phyloP scores from a whole-genome alignment of 495 filamentous ascomycete species.

The Penicillium roqueforti region DNA sequence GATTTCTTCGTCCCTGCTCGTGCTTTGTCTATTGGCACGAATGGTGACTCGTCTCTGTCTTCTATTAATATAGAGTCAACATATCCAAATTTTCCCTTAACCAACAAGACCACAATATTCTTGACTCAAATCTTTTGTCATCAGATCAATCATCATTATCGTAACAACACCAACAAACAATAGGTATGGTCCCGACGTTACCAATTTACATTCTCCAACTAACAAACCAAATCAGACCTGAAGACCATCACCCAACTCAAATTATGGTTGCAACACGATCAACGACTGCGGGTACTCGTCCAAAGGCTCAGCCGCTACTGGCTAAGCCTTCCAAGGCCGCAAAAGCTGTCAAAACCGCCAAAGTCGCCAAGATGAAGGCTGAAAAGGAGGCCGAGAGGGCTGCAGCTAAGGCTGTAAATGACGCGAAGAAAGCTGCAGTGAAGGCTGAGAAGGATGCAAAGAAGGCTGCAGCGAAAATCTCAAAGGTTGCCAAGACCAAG shows the following conservation, averaged over 20 bases:
- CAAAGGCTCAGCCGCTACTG: not conserved
- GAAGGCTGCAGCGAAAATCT: not conserved
- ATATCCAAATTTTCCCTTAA: not conserved
- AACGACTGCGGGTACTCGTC: not conserved
- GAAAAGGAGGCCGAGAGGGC: not conserved
- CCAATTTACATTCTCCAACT: not conserved
- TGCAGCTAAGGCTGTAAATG: not conserved
- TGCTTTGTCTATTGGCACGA: not conserved
- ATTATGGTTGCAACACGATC: not conserved
- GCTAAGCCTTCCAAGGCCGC: not conserved
- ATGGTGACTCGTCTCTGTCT: not conserved
- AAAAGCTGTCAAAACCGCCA: not conserved
- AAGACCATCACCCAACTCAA: not conserved
- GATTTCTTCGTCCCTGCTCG: not conserved
- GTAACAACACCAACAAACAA: not conserved
- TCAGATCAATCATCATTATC: not conserved
- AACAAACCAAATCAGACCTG: not conserved
- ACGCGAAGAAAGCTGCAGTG: not conserved
- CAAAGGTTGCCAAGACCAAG: not conserved
- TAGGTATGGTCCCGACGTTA: not conserved
- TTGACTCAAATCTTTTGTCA: not conserved
- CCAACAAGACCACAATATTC: not conserved
- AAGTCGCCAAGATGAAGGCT: not conserved
- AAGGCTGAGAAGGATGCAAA: not conserved
- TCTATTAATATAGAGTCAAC: conserved; percentile 3